phyloP scores from a whole-genome alignment of 1,284 basidiomycete species.

The Taiwanofungus camphoratus region DNA sequence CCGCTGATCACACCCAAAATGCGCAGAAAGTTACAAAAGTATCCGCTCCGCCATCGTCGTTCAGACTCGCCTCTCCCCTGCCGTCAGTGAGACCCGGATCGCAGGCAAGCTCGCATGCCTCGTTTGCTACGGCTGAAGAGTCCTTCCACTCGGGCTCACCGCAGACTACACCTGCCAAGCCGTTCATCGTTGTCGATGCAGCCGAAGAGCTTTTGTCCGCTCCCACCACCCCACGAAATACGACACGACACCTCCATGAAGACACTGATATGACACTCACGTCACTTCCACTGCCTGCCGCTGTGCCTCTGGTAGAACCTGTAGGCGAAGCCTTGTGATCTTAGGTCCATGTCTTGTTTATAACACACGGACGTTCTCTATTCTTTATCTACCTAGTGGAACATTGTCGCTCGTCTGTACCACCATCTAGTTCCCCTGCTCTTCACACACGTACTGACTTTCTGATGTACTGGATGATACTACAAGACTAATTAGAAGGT shows the following conservation, averaged over 20 bases:
- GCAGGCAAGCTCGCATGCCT: slow-evolving; percentile 26
- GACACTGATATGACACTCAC: slow-evolving; percentile 21
- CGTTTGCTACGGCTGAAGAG: slow-evolving; percentile 30
- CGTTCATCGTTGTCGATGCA: slow-evolving; percentile 9
- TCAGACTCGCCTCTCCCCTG: slow-evolving; percentile 17
- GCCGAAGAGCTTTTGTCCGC: slow-evolving; percentile 5
- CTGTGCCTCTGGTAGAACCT: slow-evolving; percentile 6
- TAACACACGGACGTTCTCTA: slow-evolving; percentile 1
- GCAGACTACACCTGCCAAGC: slow-evolving; percentile 9
- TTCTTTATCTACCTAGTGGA: slow-evolving; percentile 5
- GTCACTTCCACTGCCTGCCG: slow-evolving; percentile 4
- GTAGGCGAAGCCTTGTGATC: background rate
- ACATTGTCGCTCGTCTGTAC: slow-evolving; percentile 11
- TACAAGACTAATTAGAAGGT: background rate
- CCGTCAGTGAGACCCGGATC: slow-evolving; percentile 20
- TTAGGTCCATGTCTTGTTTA: background rate
- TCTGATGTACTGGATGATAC: no score
- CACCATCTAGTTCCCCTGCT: slow-evolving; percentile 8
- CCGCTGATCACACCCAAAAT: no score
- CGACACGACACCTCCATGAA: slow-evolving; percentile 19
- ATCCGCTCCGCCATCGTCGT: slow-evolving; percentile 24
- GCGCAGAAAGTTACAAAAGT: slow-evolving; percentile 8
- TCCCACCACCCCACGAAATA: slow-evolving; percentile 18
- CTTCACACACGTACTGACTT: background rate
- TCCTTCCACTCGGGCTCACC: slow-evolving; percentile 12